Evolutionary conservation across 2,329 filamentous ascomycete genomes (phyloP).

Genomic region (Arthrobotrys megalospora): DNA sequence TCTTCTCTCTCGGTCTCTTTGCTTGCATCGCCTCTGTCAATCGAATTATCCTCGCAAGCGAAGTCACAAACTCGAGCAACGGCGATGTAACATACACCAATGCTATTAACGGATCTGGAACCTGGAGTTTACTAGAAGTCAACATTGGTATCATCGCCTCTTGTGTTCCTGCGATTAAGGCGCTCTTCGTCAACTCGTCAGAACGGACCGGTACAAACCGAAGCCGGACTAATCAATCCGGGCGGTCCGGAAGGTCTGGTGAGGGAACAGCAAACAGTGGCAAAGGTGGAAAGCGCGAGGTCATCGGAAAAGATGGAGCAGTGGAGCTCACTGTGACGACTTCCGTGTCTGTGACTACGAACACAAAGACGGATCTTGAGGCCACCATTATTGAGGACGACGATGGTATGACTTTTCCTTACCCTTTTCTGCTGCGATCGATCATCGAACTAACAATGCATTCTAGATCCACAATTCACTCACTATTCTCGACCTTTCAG

Average conservation of each 20-base stretch:
- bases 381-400: constrained; percentile 58
- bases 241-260: constrained; percentile 38
- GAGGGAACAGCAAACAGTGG: constrained; percentile 32
- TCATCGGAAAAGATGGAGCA: constrained; percentile 49
- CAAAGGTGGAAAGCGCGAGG: constrained; percentile 41
- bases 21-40: constrained; percentile 56
- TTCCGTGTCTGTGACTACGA: constrained; percentile 53
- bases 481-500: constrained; percentile 56
- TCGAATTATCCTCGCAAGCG: constrained; percentile 54
- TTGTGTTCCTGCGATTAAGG: constrained; percentile 58
- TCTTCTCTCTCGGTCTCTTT: constrained; percentile 70
- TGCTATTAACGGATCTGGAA: constrained; percentile 46
- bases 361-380: constrained; percentile 55
- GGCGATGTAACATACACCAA: constrained; percentile 59
- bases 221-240: constrained; percentile 53
- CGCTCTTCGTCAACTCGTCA: constrained; percentile 40
- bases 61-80: constrained; percentile 45
- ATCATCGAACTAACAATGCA: not conserved
- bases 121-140: constrained; percentile 56
- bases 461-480: constrained; percentile 43
- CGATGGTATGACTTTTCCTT: constrained; percentile 33
- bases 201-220: constrained; percentile 40
- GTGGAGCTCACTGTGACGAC: constrained; percentile 56
- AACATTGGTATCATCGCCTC: constrained; percentile 58
- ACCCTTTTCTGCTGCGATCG: not conserved